Evolutionary conservation across 768 basidiomycete genomes (phyloP), one percentile per base, ranked within the genome.

Genomic region (Dictyophora rubrovolvata): DNA sequence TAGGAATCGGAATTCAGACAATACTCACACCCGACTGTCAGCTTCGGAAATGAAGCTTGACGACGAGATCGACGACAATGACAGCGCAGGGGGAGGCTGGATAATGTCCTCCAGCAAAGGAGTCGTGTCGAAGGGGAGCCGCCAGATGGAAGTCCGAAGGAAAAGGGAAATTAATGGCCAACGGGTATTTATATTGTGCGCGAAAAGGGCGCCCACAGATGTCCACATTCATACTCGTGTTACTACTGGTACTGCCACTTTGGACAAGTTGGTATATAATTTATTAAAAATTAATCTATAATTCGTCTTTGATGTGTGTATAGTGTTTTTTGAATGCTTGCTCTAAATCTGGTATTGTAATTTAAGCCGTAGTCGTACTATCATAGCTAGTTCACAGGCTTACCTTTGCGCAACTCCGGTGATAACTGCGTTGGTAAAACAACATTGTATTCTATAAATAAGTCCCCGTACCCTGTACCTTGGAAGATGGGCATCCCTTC

Each of bases 381-480:
- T 48, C 22, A 34, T 16, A n/a, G 28, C 10, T 48, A 53, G 55
- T 9, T 46, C 50, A 48, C 22, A 18, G 6, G 42, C 93, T 78
- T 69, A 97, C 95, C 89, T 69, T 75, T 79, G 65, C 83, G 83
- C 61, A 81, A 81, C 53, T 85, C 79, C 53, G 80, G 66, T 52
- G 84, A 77, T 35, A 99, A 71, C 56, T 85, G 79, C 53, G 79
- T 72, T 2, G 96, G 96, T 56, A 99, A 72, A 17, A 98, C 85
- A 53, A 99, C 90, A 59, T 82, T 90, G 73, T 95, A 99, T 70
- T 97, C 94, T 55, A 99, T 79, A 65, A 83, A 98, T 51, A 99
- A 74, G 69, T 95, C 86, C 16, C 96, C 96, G 62, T 82, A 76
- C 20, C 72, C 68, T 10, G 74, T 72, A 33, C 66, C 57, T 60